phyloP scores from a whole-genome alignment of 2,329 filamentous ascomycete species.

The Pseudonectria buxi region DNA sequence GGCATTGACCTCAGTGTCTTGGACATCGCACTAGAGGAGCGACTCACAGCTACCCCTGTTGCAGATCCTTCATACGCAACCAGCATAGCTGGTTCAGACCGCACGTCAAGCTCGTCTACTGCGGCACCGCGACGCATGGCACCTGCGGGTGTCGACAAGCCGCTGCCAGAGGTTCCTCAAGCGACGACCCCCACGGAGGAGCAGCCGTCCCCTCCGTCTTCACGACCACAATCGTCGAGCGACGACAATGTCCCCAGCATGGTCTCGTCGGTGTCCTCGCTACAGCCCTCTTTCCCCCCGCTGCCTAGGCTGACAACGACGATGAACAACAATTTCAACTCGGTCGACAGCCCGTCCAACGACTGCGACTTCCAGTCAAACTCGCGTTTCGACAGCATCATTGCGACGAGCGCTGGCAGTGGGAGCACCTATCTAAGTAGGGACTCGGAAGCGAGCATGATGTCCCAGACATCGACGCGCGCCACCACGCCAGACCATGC shows the following conservation, averaged over 20 bases:
- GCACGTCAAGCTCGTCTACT: slow-evolving; percentile 30
- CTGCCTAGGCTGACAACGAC: slow-evolving; percentile 52
- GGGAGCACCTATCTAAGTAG: slow-evolving; percentile 73
- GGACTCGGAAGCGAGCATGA: slow-evolving; percentile 71
- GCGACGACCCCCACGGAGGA: slow-evolving; percentile 36
- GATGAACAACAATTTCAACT: slow-evolving; percentile 42
- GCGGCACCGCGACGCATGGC: slow-evolving; percentile 32
- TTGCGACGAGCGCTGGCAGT: slow-evolving; percentile 69
- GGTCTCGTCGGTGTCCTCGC: slow-evolving; percentile 41
- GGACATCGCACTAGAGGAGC: slow-evolving; percentile 33
- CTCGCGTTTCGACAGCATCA: slow-evolving; percentile 61
- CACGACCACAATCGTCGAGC: slow-evolving; percentile 37
- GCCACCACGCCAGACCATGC: slow-evolving; percentile 76
- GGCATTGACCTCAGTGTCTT: slow-evolving; percentile 50
- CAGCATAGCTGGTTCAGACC: slow-evolving; percentile 34
- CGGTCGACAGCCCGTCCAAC: slow-evolving; percentile 39
- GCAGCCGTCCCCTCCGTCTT: slow-evolving; percentile 29
- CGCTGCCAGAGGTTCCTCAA: slow-evolving; percentile 59
- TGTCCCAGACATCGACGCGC: slow-evolving; percentile 78
- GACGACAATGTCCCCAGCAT: slow-evolving; percentile 37
- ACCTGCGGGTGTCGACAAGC: slow-evolving; percentile 54
- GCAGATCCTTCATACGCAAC: slow-evolving; percentile 30
- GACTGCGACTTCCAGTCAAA: slow-evolving; percentile 45
- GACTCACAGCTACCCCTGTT: slow-evolving; percentile 25
- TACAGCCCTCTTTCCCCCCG: slow-evolving; percentile 45